phyloP scores from a whole-genome alignment of 371 early-diverging fungal genomes.

The Lichtheimia hyalospora region DNA sequence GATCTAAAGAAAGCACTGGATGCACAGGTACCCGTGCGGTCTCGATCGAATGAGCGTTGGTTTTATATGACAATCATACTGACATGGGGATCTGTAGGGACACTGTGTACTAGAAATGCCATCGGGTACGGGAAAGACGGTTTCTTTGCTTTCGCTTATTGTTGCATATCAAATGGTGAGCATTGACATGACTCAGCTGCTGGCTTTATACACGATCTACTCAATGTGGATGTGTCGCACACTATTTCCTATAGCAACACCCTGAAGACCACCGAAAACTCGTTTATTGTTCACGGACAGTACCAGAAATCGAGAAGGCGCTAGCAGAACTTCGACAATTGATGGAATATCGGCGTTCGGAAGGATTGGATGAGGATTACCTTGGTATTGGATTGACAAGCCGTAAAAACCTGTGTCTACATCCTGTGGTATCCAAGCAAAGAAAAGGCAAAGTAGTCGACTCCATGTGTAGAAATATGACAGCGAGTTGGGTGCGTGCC shows the following conservation, averaged over 20 bases:
- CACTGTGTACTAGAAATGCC: conserved; percentile 99
- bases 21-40: conserved; percentile 62
- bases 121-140: conserved; percentile 99
- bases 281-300: conserved; percentile 98
- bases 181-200: neutral
- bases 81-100: conserved; percentile 55
- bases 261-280: conserved; percentile 92
- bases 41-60: neutral
- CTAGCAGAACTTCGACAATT: conserved; percentile 94
- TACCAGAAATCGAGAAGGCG: conserved; percentile 99
- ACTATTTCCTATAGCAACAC: conserved; percentile 47
- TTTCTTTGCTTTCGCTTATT: conserved; percentile 94
- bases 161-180: conserved; percentile 94
- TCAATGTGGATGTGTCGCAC: neutral
- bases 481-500: conserved; percentile 93
- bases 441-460: conserved; percentile 88
- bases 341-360: conserved; percentile 78
- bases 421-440: conserved; percentile 84
- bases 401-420: conserved; percentile 95
- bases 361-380: conserved; percentile 78
- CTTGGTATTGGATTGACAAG: conserved; percentile 95
- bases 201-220: too few relatives aligned
- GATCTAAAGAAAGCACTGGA: conserved; percentile 94
- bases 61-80: neutral
- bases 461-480: conserved; percentile 88